Conservation (phyloP, 768 basidiomycete species). For the Pisolithus orientalis region DNA sequence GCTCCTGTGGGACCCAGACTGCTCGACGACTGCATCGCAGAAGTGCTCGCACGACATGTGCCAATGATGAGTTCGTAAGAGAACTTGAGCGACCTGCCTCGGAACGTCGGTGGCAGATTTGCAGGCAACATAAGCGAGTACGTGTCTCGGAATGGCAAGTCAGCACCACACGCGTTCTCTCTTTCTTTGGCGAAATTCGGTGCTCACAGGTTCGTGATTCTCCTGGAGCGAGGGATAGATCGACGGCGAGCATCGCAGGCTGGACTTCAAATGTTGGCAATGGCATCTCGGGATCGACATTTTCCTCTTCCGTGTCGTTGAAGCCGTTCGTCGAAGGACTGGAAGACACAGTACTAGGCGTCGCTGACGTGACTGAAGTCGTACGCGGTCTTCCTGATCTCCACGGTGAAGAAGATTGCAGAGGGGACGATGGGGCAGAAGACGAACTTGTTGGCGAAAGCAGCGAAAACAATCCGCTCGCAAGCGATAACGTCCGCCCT, state of each 20-base stretch:
- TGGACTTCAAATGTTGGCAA: slow-evolving; percentile 84
- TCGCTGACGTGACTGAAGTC: slow-evolving; percentile 20
- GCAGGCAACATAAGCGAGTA: slow-evolving; percentile 74
- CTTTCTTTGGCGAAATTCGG: background rate
- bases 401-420: slow-evolving; percentile 21
- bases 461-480: slow-evolving; percentile 44
- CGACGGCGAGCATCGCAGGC: slow-evolving; percentile 85
- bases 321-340: slow-evolving; percentile 14
- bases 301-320: slow-evolving; percentile 34
- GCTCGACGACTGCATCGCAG: slow-evolving; percentile 24
- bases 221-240: slow-evolving; percentile 75
- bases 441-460: slow-evolving; percentile 35
- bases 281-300: slow-evolving; percentile 54
- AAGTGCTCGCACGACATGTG: slow-evolving; percentile 58
- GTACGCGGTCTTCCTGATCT: slow-evolving; percentile 12
- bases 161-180: background rate
- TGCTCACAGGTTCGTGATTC: slow-evolving; percentile 71
- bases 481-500: slow-evolving; percentile 45
- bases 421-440: slow-evolving; percentile 14
- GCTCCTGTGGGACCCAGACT: slow-evolving; percentile 30
- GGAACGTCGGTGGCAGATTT: slow-evolving; percentile 85
- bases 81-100: slow-evolving; percentile 77
- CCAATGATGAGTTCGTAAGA: slow-evolving; percentile 90
- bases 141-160: slow-evolving; percentile 47
- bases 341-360: slow-evolving; percentile 1